Base-by-base conservation (phyloP, 768 basidiomycete species). In the Leccinum truebloodii region DNA sequence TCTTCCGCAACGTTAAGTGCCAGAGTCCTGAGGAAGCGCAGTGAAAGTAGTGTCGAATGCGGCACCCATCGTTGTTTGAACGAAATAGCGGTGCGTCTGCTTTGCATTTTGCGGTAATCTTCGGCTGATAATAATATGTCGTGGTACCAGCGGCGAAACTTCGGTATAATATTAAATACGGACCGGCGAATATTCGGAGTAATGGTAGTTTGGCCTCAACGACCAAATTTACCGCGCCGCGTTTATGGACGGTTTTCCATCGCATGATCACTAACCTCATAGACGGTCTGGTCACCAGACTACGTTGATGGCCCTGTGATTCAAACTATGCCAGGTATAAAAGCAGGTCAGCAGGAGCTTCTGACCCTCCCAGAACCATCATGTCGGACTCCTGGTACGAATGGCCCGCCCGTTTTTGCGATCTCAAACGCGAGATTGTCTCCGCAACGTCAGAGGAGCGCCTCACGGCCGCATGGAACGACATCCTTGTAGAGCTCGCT, bases 341-440 rank as follows among this genome's bases (percentile, higher is more conserved):
- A 52, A 66, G 46, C 37, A 34, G 18, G 26, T 52, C 24, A 55
- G 39, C 22, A 22, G 16, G 7, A 8, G 6, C n/a, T 9, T 24
- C 14, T 41, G 8, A 52, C 49, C 44, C 55, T 9, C 63, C 13
- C n/a, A 16, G 35, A 14, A 26, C 49, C 58, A 55, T 18, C 39
- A 68, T 73, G 67, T 52, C 62, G 6, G 37, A 63, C 37, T 48
- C 34, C 20, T 48, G 26, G 8, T 52, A 56, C 30, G 49, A 41
- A 32, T 69, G 64, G 65, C 67, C 69, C 12, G 32, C 80, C 41
- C 86, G 81, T 48, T 87, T 87, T 64, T 68, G 73, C 6, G 81
- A 86, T 49, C 59, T 88, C 62, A 89, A 90, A 72, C 76, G 76
- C 51, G 76, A 84, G 61, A 84, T 90, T 52, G 83, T 81, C 1